Evolutionary conservation across 257 asterid species (phyloP), one percentile per base, ranked within the genome.

Genomic region (Linaria vulgaris): DNA sequence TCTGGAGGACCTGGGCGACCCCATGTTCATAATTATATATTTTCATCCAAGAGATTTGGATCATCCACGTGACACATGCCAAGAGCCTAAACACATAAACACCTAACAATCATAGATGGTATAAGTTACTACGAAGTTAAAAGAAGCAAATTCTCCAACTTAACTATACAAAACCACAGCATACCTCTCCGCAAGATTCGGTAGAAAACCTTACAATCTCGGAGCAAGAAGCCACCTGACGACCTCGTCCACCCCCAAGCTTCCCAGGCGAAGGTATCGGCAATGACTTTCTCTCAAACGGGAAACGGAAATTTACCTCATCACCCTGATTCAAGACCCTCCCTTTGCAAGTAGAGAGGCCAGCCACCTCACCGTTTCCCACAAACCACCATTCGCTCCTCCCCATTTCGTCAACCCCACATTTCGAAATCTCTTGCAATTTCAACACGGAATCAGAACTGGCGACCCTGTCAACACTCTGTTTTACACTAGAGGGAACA

Each of bases 201-300:
- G 94, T 82, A 66, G 97, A 92, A 78, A 92, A 92, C 63, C 99
- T 72, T 21, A 89, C 96, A 69, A 92, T 92, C 77, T 87, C 96
- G 7, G 96, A 84, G 79, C 95, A 83, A 0, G 79, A 37, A 46
- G 77, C 83, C 38, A 78, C 84, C 59, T 73, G 95, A 52, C 97
- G 89, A 21, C 85, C 85, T 34, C 97, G 79, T 45, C 88, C 94
- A 57, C 84, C 83, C 24, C 83, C 90, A 61, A 81, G 66, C 85
- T 85, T 92, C 71, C 91, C 88, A 23, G 82, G 67, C 14, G 91
- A 79, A 30, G 90, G 73, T 5, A 83, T 23, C 19, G 67, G 62
- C 77, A 64, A n/a, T n/a, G n/a, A 51, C 62, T 78, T 89, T 64
- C 72, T 89, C 83, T 85, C 94, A 14, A 22, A 73, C 0, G 96